phyloP scores from a whole-genome alignment of 345 rosid genomes.

The Populus euphratica region DNA sequence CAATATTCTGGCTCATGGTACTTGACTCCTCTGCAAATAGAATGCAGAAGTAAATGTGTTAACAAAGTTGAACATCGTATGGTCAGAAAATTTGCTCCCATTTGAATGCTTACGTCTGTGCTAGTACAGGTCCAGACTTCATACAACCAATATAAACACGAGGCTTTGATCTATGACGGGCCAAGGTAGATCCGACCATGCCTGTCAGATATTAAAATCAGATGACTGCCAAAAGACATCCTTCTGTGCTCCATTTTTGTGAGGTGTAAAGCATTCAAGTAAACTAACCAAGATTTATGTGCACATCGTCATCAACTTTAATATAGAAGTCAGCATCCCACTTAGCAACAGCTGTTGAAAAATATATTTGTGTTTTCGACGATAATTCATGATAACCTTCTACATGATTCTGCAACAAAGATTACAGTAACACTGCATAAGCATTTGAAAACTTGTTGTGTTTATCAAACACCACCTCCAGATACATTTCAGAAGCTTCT shows the following conservation, averaged over 20 bases:
- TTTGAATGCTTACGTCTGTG: constrained; percentile 63
- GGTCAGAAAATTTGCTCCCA: not conserved
- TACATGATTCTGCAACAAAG: constrained; percentile 58
- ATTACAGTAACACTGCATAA: constrained; percentile 2
- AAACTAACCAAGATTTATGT: constrained; percentile 84
- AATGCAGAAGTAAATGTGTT: not conserved
- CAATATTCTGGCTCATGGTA: constrained; percentile 94
- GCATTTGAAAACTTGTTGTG: not conserved
- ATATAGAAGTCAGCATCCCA: constrained; percentile 87
- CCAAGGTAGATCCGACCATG: constrained; percentile 74
- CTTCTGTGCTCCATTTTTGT: not conserved
- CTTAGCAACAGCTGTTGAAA: constrained; percentile 57
- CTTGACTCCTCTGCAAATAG: constrained; percentile 63
- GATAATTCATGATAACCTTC: constrained; percentile 77
- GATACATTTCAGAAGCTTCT: not conserved
- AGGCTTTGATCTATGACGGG: constrained; percentile 71
- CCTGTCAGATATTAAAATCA: constrained; percentile 37
- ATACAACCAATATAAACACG: constrained; percentile 88
- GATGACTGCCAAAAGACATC: constrained; percentile 13
- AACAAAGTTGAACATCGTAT: not conserved
- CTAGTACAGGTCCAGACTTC: constrained; percentile 94
- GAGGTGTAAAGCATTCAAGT: constrained; percentile 13
- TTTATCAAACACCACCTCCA: not conserved
- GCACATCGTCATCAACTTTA: constrained; percentile 78
- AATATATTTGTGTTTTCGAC: constrained; percentile 64